Evolutionary conservation across 129 eudicot genomes (phyloP).

Genomic region (Helianthus tuberosus): DNA sequence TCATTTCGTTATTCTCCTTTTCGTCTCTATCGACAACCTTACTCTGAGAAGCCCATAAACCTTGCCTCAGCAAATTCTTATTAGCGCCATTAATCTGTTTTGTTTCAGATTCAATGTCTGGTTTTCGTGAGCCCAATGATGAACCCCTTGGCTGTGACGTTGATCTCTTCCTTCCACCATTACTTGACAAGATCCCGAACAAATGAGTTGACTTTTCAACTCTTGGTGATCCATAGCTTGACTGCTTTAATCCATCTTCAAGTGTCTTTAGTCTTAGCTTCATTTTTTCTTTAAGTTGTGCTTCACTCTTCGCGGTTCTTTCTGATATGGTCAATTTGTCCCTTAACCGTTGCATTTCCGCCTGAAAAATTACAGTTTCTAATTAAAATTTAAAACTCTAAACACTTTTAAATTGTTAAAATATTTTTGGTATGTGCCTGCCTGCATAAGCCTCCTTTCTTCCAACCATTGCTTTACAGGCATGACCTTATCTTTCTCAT

Average conservation of each 20-base stretch:
- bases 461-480: constrained; percentile 93
- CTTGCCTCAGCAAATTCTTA: constrained; percentile 48
- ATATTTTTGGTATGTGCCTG: constrained; percentile 13
- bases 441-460: constrained; percentile 86
- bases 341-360: constrained; percentile 78
- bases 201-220: constrained; percentile 43
- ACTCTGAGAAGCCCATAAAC: constrained; percentile 74
- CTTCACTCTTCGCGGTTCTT: constrained; percentile 89
- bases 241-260: constrained; percentile 81
- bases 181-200: constrained; percentile 61
- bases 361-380: constrained; percentile 52
- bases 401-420: not conserved
- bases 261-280: constrained; percentile 82
- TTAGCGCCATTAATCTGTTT: constrained; percentile 34
- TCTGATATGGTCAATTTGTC: constrained; percentile 76
- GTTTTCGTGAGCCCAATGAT: constrained; percentile 42
- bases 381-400: not conserved
- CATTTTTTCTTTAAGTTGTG: constrained; percentile 86
- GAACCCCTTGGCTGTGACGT: constrained; percentile 81
- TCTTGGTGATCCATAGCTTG: constrained; percentile 55
- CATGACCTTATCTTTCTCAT: constrained; percentile 86
- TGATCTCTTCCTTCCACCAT: constrained; percentile 61
- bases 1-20: constrained; percentile 56
- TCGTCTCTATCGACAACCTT: constrained; percentile 50
- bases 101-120: constrained; percentile 32